Evolutionary conservation across 1,284 basidiomycete species (phyloP), one percentile per base, ranked within the genome.

Genomic region (Tetrapyrgos nigripes): DNA sequence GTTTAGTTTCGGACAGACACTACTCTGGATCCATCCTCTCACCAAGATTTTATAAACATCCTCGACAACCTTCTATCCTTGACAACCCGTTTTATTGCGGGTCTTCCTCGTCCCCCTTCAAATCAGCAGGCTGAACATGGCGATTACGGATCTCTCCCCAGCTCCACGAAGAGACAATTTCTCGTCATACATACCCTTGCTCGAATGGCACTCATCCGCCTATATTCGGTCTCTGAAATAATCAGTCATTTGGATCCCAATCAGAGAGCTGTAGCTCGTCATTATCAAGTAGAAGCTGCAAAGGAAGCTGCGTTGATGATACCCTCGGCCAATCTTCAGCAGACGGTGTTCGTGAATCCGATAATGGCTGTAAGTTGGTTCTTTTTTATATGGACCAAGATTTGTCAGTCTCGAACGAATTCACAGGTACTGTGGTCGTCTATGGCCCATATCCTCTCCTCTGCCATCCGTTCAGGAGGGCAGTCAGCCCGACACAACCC

Each of bases 291-390:
- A 57, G 46, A 46, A 14, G 45, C 50, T 35, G 54, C 53, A 19
- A 35, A 60, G n/a, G 53, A 44, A 19, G 24, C 43, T 4, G 50
- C 55, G n/a, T 27, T 31, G 27, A 23, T 43, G 33, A 37, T 60
- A 14, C 17, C n/a, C 5, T 8, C 10, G 19, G n/a, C 48, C 11
- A 31, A 47, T 9, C 17, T 31, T 17, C 10, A 47, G 9, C 28
- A 28, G 5, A 45, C 44, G 10, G 5, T 27, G 19, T 46, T 56
- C 21, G 31, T 60, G 9, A 54, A 60, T 45, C 54, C 58, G 28
- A 43, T 56, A 11, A 53, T 60, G 49, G 58, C 58, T 8, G 58
- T 60, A 26, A 52, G 57, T 51, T 9, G 4, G 21, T 19, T 50
- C 23, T 14, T 33, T 14, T 14, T 8, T 33, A 8, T 33, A 8